Conservation (phyloP, 2,329 filamentous ascomycete genomes). For the Claviceps sp. region DNA sequence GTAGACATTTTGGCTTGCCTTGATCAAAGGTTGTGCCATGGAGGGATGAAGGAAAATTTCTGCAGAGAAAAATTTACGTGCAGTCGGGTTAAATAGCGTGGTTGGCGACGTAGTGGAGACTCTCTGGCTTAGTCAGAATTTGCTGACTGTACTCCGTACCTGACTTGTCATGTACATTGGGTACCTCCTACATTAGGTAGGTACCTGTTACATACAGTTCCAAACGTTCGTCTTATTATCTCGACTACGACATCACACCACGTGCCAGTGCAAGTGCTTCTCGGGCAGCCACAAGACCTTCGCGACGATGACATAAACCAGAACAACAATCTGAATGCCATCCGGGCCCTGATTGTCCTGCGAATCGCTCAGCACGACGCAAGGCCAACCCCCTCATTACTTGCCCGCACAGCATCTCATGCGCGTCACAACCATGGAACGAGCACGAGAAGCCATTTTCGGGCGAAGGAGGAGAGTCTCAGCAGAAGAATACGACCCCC, state of each 20-base stretch:
- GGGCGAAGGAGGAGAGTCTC: background rate
- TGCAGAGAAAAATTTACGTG: background rate
- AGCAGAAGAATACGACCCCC: slow-evolving; percentile 19
- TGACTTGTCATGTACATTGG: no score
- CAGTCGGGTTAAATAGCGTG: background rate
- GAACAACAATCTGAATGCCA: no score
- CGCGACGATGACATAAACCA: no score
- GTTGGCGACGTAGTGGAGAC: background rate
- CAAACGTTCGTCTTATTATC: no score
- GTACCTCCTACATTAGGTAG: no score
- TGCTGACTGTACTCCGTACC: no score
- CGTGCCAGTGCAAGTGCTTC: no score
- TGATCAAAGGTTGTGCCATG: background rate
- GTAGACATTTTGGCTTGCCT: background rate
- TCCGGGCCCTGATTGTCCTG: no score
- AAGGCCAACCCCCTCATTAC: background rate
- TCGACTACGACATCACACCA: no score
- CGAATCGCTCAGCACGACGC: background rate
- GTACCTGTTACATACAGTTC: no score
- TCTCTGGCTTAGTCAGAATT: background rate
- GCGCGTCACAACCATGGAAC: slow-evolving; percentile 12
- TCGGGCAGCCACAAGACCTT: no score
- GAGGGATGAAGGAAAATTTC: background rate
- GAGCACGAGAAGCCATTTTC: slow-evolving; percentile 11
- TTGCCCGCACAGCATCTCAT: background rate